Conservation (phyloP, 1,284 basidiomycete genomes). For the Irpex sp. region DNA sequence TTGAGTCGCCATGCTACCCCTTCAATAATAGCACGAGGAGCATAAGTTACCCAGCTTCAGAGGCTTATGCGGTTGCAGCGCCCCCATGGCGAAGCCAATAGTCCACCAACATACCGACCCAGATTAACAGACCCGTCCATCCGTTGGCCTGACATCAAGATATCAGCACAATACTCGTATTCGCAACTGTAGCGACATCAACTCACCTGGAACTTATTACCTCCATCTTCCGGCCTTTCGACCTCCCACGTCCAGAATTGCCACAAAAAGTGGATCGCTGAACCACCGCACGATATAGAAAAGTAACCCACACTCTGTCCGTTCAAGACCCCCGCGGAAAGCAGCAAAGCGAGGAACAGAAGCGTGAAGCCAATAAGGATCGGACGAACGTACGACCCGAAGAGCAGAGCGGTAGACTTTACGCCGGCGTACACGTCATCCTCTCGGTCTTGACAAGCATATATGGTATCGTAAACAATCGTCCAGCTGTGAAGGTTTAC, state of each 20-base stretch:
- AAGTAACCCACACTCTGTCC: constrained; percentile 38
- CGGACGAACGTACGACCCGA: constrained; percentile 38
- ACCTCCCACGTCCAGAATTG: constrained; percentile 31
- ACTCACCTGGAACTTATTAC: constrained; percentile 12
- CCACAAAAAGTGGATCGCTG: constrained; percentile 41
- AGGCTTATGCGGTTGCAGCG: neutral
- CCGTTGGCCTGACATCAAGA: constrained; percentile 7
- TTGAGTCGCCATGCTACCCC: too few relatives aligned
- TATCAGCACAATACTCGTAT: too few relatives aligned
- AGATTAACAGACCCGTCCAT: constrained; percentile 11
- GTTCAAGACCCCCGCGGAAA: constrained; percentile 32
- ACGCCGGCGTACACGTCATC: constrained; percentile 35
- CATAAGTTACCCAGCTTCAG: neutral
- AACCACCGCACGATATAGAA: constrained; percentile 36
- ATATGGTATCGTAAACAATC: constrained; percentile 55
- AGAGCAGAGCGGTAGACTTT: constrained; percentile 46
- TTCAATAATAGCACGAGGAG: neutral
- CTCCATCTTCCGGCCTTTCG: constrained; percentile 13
- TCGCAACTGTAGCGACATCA: neutral
- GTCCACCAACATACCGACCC: constrained; percentile 11
- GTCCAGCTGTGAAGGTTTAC: constrained; percentile 34
- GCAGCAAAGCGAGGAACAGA: constrained; percentile 35
- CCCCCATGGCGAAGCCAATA: constrained; percentile 1
- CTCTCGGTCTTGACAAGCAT: constrained; percentile 52
- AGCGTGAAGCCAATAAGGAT: constrained; percentile 42